These are phyloP conservation scores for Omphalotus olearius DNA, from an alignment of 1,284 basidiomycete genomes.

Conservation along the genomic window DNA sequence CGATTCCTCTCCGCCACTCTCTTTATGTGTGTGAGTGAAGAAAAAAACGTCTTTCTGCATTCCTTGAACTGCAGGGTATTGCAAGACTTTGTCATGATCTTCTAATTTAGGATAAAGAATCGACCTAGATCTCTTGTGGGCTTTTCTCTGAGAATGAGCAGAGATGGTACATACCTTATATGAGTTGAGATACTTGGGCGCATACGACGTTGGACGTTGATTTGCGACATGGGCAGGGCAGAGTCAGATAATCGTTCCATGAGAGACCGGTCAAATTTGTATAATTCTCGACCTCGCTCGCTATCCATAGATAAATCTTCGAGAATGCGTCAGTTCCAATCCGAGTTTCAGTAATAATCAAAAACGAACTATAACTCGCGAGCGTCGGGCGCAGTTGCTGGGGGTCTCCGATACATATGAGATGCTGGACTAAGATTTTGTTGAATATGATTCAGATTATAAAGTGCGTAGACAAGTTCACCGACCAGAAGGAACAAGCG, in stretches of 20 bases:
- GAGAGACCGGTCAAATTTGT: conserved; percentile 57
- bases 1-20: conserved; percentile 48
- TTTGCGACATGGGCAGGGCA: conserved; percentile 52
- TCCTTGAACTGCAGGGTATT: conserved; percentile 52
- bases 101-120: conserved; percentile 55
- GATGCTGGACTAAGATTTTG: conserved; percentile 40
- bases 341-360: neutral
- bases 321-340: neutral
- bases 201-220: conserved; percentile 62
- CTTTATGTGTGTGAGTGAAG: conserved; percentile 48
- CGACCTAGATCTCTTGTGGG: conserved; percentile 34
- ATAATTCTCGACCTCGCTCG: conserved; percentile 38
- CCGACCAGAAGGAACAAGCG: conserved; percentile 47
- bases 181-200: conserved; percentile 48
- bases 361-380: conserved; percentile 53
- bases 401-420: conserved; percentile 71
- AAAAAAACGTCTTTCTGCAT: conserved; percentile 59
- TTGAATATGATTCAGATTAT: neutral
- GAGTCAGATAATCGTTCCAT: conserved; percentile 55
- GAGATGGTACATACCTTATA: conserved; percentile 28
- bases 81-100: conserved; percentile 48
- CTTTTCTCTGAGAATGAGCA: conserved; percentile 23
- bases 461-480: conserved; percentile 14
- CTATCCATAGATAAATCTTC: conserved; percentile 54
- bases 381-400: conserved; percentile 65